Evolutionary conservation across 2,329 filamentous ascomycete species (phyloP).

Genomic region (Sclerotinia sclerotiorum): DNA sequence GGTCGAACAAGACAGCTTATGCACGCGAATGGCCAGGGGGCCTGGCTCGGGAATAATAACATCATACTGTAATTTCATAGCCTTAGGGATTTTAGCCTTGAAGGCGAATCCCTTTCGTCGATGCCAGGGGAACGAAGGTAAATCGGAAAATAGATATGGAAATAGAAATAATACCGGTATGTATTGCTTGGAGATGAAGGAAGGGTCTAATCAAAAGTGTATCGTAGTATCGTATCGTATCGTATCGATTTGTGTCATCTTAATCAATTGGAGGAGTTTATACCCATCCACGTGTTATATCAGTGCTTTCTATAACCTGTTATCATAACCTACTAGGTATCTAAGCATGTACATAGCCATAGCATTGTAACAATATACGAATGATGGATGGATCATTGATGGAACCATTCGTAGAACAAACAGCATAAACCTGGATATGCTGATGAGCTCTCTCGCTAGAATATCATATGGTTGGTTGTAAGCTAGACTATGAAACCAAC

Average conservation of each 20-base stretch:
- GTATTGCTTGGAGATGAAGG: no score
- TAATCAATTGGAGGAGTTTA: neutral
- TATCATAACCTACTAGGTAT: neutral
- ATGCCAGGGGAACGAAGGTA: neutral
- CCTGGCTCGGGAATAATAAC: constrained; percentile 4
- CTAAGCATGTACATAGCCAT: neutral
- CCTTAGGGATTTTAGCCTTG: constrained; percentile 5
- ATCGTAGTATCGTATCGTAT: no score
- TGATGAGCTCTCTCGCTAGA: constrained; percentile 17
- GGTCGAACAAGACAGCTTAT: constrained; percentile 4
- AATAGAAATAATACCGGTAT: neutral
- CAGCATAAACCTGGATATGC: neutral
- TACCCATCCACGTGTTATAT: neutral
- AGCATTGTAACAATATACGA: neutral
- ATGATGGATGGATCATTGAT: no score
- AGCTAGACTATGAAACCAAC: constrained; percentile 2
- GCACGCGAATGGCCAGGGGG: neutral
- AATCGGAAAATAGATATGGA: neutral
- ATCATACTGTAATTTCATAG: constrained; percentile 1
- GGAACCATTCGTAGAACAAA: neutral
- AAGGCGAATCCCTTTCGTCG: neutral
- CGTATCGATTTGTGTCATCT: neutral
- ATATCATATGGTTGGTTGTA: neutral
- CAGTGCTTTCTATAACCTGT: no score
- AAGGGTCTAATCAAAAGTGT: neutral